Evolutionary conservation across 768 basidiomycete species (phyloP).

Genomic region (Boletus vermiculosoides): DNA sequence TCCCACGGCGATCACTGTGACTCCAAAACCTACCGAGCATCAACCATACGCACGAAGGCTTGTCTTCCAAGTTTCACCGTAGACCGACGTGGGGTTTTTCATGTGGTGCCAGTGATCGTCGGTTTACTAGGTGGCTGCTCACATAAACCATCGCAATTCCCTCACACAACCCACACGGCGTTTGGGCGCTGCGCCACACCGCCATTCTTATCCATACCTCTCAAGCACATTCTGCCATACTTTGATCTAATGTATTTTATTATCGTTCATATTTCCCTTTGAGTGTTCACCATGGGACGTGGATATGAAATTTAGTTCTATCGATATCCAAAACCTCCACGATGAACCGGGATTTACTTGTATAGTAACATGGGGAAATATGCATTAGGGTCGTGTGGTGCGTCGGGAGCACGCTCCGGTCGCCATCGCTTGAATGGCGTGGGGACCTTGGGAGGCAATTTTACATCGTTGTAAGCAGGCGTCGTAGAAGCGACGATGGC

Average conservation of each 20-base stretch:
- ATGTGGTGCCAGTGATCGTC: no score
- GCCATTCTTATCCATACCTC: background rate
- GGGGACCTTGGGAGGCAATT: slow-evolving; percentile 74
- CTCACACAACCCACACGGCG: background rate
- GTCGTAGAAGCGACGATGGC: slow-evolving; percentile 54
- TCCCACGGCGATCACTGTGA: background rate
- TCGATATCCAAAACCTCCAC: slow-evolving; percentile 2
- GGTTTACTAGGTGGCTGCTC: background rate
- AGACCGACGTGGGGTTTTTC: background rate
- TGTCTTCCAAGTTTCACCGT: background rate
- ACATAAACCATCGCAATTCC: background rate
- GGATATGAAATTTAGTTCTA: slow-evolving; percentile 36
- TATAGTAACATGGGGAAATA: slow-evolving; percentile 85
- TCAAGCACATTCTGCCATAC: background rate
- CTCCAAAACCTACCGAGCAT: background rate
- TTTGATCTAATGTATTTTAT: background rate
- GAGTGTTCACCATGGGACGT: background rate
- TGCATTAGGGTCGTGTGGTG: slow-evolving; percentile 78
- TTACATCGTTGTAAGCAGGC: slow-evolving; percentile 59
- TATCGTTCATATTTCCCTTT: slow-evolving; percentile 4
- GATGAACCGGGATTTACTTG: slow-evolving; percentile 33
- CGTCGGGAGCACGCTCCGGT: slow-evolving; percentile 65
- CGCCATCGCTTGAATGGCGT: slow-evolving; percentile 70
- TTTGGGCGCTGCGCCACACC: background rate
- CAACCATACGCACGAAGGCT: no score